Conservation (phyloP, 75 land plant species). For the Pinus tabuliformis region DNA sequence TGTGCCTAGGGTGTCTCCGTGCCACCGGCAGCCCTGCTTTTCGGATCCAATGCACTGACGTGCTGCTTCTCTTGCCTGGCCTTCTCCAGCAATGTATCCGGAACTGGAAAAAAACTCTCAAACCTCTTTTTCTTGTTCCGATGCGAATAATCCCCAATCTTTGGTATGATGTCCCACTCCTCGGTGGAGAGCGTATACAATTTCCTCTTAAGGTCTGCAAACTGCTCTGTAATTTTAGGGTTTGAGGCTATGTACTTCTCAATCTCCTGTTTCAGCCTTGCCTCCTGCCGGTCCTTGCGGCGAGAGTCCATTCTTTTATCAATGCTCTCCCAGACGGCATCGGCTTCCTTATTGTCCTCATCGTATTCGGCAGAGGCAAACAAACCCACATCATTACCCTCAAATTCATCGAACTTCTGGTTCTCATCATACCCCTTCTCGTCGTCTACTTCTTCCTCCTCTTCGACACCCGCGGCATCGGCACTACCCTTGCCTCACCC, state of each 20-base stretch:
- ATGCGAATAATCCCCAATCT: slow-evolving; percentile 87
- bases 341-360: slow-evolving; percentile 97
- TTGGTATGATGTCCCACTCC: slow-evolving; percentile 95
- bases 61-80: too few species aligned
- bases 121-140: slow-evolving; percentile 93
- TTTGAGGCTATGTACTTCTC: slow-evolving; percentile 95
- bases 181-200: slow-evolving; percentile 41
- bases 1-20: too few species aligned
- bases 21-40: too few species aligned
- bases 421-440: slow-evolving; percentile 99
- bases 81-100: too few species aligned
- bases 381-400: slow-evolving; percentile 93
- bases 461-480: slow-evolving; percentile 45
- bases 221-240: slow-evolving; percentile 96
- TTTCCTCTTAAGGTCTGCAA: slow-evolving; percentile 93
- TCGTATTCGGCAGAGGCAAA: slow-evolving; percentile 95
- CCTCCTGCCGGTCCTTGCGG: slow-evolving; percentile 71
- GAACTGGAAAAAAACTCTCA: too few species aligned
- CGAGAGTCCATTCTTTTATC: slow-evolving; percentile 93
- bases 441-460: slow-evolving; percentile 81
- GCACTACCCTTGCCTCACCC: slow-evolving; percentile 57
- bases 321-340: slow-evolving; percentile 89
- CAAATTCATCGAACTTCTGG: slow-evolving; percentile 98
- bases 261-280: slow-evolving; percentile 66
- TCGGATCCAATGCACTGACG: too few species aligned